A percentile compares a stretch with the other conserved stretches of the same genome.
Evolutionary conservation across 768 basidiomycete genomes (phyloP).

Genomic region (Leccinum variicolor): DNA sequence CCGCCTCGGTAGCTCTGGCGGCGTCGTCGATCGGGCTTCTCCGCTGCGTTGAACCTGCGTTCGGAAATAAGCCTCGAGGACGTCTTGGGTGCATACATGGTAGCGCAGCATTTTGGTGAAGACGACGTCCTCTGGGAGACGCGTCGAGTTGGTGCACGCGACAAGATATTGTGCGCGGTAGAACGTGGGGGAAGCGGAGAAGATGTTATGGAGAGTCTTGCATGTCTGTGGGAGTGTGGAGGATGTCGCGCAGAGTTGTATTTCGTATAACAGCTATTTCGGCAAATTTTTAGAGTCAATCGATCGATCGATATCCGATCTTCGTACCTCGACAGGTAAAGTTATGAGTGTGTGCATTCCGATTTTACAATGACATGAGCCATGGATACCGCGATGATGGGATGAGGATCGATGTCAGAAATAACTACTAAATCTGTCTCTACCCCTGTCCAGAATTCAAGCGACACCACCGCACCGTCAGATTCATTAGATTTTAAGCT

Average conservation of each 20-base stretch:
- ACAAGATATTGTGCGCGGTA: constrained; percentile 68
- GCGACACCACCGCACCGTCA: too few relatives aligned
- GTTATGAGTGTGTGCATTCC: constrained; percentile 21
- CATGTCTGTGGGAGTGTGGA: constrained; percentile 58
- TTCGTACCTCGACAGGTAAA: constrained; percentile 37
- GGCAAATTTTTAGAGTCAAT: constrained; percentile 1
- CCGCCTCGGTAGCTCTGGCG: constrained; percentile 58
- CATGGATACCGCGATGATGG: neutral
- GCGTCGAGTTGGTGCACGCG: constrained; percentile 27
- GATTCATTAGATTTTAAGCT: too few relatives aligned
- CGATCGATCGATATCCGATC: neutral
- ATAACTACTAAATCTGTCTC: neutral
- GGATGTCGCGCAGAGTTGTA: constrained; percentile 71
- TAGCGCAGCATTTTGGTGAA: constrained; percentile 48
- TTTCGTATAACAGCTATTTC: constrained; percentile 70
- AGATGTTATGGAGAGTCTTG: constrained; percentile 49
- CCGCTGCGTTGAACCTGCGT: neutral
- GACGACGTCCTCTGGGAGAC: constrained; percentile 17
- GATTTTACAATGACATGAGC: neutral
- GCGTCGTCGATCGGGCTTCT: neutral
- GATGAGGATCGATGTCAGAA: neutral
- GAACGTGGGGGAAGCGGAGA: constrained; percentile 50
- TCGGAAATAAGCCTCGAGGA: constrained; percentile 47
- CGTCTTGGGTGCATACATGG: constrained; percentile 35
- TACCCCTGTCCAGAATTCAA: neutral